Base-by-base conservation (phyloP, 2,329 filamentous ascomycete species). In the Colletotrichum sublineola region DNA sequence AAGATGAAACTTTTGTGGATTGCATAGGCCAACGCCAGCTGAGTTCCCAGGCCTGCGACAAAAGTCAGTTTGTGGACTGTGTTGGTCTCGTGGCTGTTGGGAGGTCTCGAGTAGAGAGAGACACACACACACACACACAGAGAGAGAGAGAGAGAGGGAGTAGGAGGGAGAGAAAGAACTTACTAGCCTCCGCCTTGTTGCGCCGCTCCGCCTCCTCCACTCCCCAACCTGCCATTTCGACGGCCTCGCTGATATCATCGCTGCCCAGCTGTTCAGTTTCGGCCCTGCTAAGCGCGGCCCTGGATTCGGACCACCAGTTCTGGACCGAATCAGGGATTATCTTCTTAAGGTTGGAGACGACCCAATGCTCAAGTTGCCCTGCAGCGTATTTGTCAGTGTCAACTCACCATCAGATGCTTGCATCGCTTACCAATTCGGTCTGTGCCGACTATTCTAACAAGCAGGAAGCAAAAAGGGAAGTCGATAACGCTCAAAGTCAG, bases 1-100 rank as follows among this genome's bases (percentile, higher is more conserved):
- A 99, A 97, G 78, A 99, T 98, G 82, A 98, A 94, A 77, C 93
- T 97, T 85, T 99, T 99, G 87, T 99, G 96, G 71, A 99, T 94
- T 38, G 96, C 96, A 79, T 99, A 99, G 15, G 96, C 96, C 61
- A 99, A 88, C 20, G 94, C 95, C 40, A 99, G 86, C 80, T 98
- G 95, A 11, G 96, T 98, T 63, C 87, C 89, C 44, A 92, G 81
- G 76, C 90, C 90, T 92, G 74, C 50, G 48, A 48, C 29, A 24
- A 11, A 71, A 65, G 68, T 44, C 33, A 55, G 50, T 71, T 67
- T 50, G 75, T 78, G 62, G 77, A 71, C 42, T 44, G 31, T 66
- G 20, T 57, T 24, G 60, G 62, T 36, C 67, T 46, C 14, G n/a
- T 46, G 42, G 36, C 11, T 33, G 33, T 18, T 40, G n/a, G n/a